A percentile compares a stretch with the other conserved stretches of the same genome.
Evolutionary conservation across 352 stramenopile genomes (phyloP).

Genomic region (Globisporangium polare): DNA sequence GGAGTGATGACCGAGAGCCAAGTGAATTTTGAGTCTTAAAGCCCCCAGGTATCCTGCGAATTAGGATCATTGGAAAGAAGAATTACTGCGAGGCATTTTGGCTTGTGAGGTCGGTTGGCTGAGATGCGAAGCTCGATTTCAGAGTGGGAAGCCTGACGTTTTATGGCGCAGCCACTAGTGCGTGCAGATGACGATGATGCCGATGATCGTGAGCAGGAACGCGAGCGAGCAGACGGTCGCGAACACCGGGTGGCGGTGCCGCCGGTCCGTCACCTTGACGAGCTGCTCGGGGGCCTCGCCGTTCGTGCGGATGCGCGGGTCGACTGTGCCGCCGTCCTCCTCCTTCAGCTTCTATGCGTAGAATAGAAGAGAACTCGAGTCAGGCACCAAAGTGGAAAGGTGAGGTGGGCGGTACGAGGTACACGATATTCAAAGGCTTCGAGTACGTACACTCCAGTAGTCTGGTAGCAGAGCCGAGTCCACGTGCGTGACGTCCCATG

Average conservation of each 20-base stretch:
- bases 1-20: not conserved
- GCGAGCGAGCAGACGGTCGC: slow-evolving; percentile 64
- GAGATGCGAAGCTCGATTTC: too few species aligned
- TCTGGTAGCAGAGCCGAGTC: slow-evolving; percentile 46
- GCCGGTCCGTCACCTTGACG: slow-evolving; percentile 69
- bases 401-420: too few species aligned
- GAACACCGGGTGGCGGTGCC: slow-evolving; percentile 65
- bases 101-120: not conserved
- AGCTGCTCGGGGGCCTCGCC: slow-evolving; percentile 61
- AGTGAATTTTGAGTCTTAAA: not conserved
- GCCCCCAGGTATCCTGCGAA: not conserved
- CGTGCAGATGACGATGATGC: slow-evolving; percentile 65
- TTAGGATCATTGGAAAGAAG: not conserved
- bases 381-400: too few species aligned
- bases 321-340: not conserved
- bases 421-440: too few species aligned
- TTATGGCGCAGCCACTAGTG: slow-evolving; percentile 7
- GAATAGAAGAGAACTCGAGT: too few species aligned
- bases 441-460: slow-evolving; percentile 37
- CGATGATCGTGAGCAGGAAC: slow-evolving; percentile 59
- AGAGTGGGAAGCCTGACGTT: not conserved
- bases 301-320: slow-evolving; percentile 40
- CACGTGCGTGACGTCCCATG: slow-evolving; percentile 17
- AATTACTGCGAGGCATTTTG: not conserved
- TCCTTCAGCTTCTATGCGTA: not conserved